These are phyloP conservation scores for Bonnemaisonia californica DNA, from an alignment of 31 red algal genomes.

Conservation along the genomic window DNA sequence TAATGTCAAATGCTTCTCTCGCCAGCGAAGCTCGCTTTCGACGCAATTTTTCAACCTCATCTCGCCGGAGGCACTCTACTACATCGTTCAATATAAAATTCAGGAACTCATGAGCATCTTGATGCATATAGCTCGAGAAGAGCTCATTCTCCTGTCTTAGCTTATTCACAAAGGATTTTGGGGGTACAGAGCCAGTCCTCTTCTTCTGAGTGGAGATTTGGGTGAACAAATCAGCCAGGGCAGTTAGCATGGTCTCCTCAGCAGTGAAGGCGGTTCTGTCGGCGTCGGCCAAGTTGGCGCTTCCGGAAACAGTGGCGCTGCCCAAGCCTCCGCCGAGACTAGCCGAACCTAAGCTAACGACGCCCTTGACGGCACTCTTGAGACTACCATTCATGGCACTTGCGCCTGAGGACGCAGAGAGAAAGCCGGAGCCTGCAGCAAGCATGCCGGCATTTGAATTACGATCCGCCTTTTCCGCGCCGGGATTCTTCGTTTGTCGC, in stretches of 20 bases:
- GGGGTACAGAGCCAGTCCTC: conserved; percentile 83
- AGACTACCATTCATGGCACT: conserved; percentile 21
- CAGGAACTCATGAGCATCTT: conserved; percentile 97
- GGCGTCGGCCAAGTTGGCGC: not conserved
- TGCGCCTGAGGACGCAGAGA: conserved; percentile 27
- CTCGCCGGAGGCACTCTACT: conserved; percentile 66
- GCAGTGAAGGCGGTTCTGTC: conserved; percentile 16
- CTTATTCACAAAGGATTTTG: conserved; percentile 88
- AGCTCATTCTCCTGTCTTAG: conserved; percentile 89
- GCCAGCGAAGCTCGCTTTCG: conserved; percentile 21
- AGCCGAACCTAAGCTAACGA: conserved; percentile 5
- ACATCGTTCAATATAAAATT: conserved; percentile 96
- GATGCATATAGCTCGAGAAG: conserved; percentile 94
- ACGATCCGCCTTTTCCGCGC: conserved; percentile 13
- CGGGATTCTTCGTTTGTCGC: not conserved
- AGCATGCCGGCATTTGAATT: not conserved
- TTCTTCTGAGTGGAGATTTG: conserved; percentile 87
- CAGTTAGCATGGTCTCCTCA: conserved; percentile 87
- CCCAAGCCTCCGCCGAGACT: conserved; percentile 12
- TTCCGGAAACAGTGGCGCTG: not conserved
- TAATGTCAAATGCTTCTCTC: not conserved
- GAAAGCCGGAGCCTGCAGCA: not conserved
- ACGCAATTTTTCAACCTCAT: conserved; percentile 29
- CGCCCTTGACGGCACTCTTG: conserved; percentile 27
- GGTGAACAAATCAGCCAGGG: conserved; percentile 81